These are phyloP conservation scores for Nothopassalora personata DNA, from an alignment of 2,329 filamentous ascomycete genomes.

Conservation along the genomic window DNA sequence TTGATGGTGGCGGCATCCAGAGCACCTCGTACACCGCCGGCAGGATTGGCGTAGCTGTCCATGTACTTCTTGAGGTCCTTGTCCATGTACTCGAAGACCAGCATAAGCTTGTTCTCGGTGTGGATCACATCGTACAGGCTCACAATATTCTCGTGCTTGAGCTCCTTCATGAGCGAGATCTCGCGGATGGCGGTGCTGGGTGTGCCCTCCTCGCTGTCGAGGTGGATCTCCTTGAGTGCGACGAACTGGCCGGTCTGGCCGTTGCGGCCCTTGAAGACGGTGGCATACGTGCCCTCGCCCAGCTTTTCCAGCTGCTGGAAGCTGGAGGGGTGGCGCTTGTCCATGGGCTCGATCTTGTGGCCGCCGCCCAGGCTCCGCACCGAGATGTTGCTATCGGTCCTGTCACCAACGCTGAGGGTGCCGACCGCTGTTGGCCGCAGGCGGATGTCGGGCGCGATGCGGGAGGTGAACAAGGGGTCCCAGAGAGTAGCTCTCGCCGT, in stretches of 20 bases:
- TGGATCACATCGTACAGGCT: conserved; percentile 97
- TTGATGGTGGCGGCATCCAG: conserved; percentile 90
- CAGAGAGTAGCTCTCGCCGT: conserved; percentile 48
- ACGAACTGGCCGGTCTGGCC: conserved; percentile 94
- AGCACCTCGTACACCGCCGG: conserved; percentile 78
- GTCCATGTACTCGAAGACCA: conserved; percentile 99
- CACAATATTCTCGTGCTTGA: conserved; percentile 98
- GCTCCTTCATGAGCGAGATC: conserved; percentile 98
- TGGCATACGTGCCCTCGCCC: conserved; percentile 97
- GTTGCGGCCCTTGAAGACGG: conserved; percentile 97
- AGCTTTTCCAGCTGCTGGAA: conserved; percentile 99
- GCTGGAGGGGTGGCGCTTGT: conserved; percentile 89
- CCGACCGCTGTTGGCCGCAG: conserved; percentile 46
- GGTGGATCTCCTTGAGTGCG: conserved; percentile 95
- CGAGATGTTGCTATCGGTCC: conserved; percentile 49
- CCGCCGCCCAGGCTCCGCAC: conserved; percentile 44
- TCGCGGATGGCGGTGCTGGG: conserved; percentile 96
- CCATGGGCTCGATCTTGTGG: conserved; percentile 57
- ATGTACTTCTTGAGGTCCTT: conserved; percentile 98
- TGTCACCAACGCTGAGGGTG: conserved; percentile 42
- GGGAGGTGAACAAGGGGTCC: conserved; percentile 43
- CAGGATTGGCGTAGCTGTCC: conserved; percentile 54
- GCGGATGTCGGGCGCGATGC: conserved; percentile 41
- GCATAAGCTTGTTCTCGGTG: conserved; percentile 99
- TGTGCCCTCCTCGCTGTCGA: conserved; percentile 96